Percentiles rank a stretch among this genome's conserved stretches.
Conservation (phyloP, 176 grass and related monocot species). For the Oryza coarctata region DNA sequence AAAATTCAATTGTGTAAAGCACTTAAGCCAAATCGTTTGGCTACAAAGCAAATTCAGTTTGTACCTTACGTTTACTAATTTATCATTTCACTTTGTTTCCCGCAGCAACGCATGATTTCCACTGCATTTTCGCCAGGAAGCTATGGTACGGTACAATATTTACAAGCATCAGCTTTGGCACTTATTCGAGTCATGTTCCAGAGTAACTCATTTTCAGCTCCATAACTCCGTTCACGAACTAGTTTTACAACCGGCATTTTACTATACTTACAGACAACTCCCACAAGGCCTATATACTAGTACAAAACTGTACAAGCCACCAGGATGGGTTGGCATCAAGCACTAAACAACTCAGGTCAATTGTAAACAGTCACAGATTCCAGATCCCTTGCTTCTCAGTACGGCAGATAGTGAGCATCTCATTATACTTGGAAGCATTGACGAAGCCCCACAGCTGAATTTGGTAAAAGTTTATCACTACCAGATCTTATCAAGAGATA, state of each 20-base stretch:
- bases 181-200: neutral
- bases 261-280: neutral
- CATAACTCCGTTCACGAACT: neutral
- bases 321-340: neutral
- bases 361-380: conserved; percentile 55
- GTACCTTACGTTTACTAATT: no score
- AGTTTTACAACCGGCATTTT: neutral
- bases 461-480: conserved; percentile 13
- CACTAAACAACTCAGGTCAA: neutral
- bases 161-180: neutral
- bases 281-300: neutral
- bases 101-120: neutral
- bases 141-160: neutral
- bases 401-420: conserved; percentile 73
- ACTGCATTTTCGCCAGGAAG: neutral
- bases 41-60: no score
- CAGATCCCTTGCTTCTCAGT: conserved; percentile 74
- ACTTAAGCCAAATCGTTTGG: no score
- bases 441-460: conserved; percentile 92
- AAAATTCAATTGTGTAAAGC: no score
- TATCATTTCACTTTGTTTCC: no score
- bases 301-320: conserved; percentile 45
- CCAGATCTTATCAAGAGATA: neutral
- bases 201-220: neutral
- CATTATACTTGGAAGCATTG: conserved; percentile 68